phyloP scores from a whole-genome alignment of 2,329 filamentous ascomycete genomes.

The Ophioceras dolichostomum region DNA sequence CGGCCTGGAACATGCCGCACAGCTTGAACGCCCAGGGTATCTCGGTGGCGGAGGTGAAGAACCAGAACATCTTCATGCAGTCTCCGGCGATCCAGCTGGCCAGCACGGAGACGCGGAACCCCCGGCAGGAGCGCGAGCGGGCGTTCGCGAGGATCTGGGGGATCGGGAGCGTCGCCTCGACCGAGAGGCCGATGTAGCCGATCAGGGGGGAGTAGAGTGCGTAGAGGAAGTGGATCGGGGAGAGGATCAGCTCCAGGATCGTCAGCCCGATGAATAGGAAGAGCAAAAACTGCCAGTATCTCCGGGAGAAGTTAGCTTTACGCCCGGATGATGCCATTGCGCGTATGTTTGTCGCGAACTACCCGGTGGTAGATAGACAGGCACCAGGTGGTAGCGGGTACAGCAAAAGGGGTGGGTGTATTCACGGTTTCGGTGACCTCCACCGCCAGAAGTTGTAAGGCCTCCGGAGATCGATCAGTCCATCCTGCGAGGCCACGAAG shows the following conservation, averaged over 20 bases:
- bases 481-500: slow-evolving; percentile 42
- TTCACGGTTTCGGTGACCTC: slow-evolving; percentile 53
- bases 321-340: too few relatives aligned
- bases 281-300: slow-evolving; percentile 65
- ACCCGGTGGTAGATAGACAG: too few relatives aligned
- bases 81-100: slow-evolving; percentile 71
- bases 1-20: slow-evolving; percentile 70
- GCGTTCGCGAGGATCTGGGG: slow-evolving; percentile 67
- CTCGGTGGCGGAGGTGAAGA: slow-evolving; percentile 56
- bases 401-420: too few relatives aligned
- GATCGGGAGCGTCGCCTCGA: slow-evolving; percentile 72
- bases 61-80: slow-evolving; percentile 80
- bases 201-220: slow-evolving; percentile 52
- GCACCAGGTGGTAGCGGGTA: too few relatives aligned
- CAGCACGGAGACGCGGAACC: slow-evolving; percentile 65
- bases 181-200: slow-evolving; percentile 62
- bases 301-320: background rate
- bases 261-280: slow-evolving; percentile 53
- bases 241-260: slow-evolving; percentile 54
- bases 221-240: slow-evolving; percentile 45
- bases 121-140: slow-evolving; percentile 57
- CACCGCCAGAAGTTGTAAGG: slow-evolving; percentile 80
- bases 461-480: slow-evolving; percentile 30
- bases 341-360: too few relatives aligned
- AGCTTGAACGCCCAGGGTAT: slow-evolving; percentile 74